phyloP scores from a whole-genome alignment of 2,329 filamentous ascomycete species.

The Sporothrix mexicana region DNA sequence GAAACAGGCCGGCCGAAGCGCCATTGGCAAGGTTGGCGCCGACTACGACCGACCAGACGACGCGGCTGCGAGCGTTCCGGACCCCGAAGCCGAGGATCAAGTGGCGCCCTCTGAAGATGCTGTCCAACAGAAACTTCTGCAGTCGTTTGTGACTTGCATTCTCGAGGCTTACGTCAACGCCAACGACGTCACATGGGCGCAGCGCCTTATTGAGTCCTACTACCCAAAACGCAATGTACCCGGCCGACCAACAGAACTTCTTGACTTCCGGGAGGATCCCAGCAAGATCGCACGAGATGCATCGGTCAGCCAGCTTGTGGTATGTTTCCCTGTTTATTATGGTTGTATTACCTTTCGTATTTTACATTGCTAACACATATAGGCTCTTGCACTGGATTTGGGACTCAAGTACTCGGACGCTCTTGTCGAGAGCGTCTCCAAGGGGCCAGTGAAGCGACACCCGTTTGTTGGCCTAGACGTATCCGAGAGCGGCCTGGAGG shows the following conservation, averaged over 20 bases:
- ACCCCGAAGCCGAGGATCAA: slow-evolving; percentile 65
- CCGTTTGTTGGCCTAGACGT: slow-evolving; percentile 50
- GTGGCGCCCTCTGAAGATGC: slow-evolving; percentile 62
- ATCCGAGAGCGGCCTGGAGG: slow-evolving; percentile 46
- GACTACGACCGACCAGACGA: slow-evolving; percentile 50
- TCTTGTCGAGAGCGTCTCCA: slow-evolving; percentile 54
- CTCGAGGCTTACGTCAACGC: slow-evolving; percentile 74
- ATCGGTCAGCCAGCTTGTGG: slow-evolving; percentile 73
- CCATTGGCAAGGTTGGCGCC: slow-evolving; percentile 51
- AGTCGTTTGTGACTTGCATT: slow-evolving; percentile 78
- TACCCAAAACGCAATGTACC: slow-evolving; percentile 68
- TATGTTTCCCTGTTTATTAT: slow-evolving; percentile 43
- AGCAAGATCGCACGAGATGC: slow-evolving; percentile 66
- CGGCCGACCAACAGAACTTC: slow-evolving; percentile 64
- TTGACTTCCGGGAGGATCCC: slow-evolving; percentile 66
- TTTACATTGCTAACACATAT: neutral
- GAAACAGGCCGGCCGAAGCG: slow-evolving; percentile 41
- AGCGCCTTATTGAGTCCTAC: slow-evolving; percentile 70
- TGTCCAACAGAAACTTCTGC: slow-evolving; percentile 68
- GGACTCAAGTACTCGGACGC: slow-evolving; percentile 56
- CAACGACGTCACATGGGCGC: slow-evolving; percentile 65
- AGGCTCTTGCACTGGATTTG: slow-evolving; percentile 69
- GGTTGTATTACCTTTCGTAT: too few relatives aligned
- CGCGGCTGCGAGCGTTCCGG: slow-evolving; percentile 62
- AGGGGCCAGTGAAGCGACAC: slow-evolving; percentile 50